Percentiles rank a stretch among this genome's conserved stretches.
These are phyloP conservation scores for Cadophora sp. DNA, from an alignment of 2,329 filamentous ascomycete species.

Conservation along the genomic window DNA sequence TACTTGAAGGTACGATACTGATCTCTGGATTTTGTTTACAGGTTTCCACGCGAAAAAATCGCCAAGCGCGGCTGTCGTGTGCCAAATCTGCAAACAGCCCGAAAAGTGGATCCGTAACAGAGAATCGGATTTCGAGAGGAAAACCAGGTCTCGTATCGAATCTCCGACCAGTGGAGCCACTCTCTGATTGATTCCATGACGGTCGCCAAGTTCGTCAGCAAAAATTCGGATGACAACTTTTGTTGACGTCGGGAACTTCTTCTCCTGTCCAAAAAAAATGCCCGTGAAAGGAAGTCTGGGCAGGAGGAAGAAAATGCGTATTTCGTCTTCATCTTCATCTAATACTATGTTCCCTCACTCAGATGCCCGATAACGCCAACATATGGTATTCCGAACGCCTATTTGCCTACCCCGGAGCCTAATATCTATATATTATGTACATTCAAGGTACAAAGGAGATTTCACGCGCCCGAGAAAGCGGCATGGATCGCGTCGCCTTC, in stretches of 20 bases:
- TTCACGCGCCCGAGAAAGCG: conserved; percentile 38
- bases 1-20: too few relatives aligned
- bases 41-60: too few relatives aligned
- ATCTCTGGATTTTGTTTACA: too few relatives aligned
- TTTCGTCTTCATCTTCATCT: background rate
- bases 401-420: background rate
- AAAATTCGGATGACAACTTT: background rate
- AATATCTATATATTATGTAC: background rate
- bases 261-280: background rate
- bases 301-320: background rate
- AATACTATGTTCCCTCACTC: background rate
- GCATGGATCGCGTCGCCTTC: conserved; percentile 64
- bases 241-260: background rate
- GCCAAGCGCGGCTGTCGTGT: background rate
- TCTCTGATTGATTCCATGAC: background rate
- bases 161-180: conserved; percentile 3
- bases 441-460: background rate
- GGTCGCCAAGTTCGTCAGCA: background rate
- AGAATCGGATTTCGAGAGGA: background rate
- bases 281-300: background rate
- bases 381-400: conserved; percentile 14
- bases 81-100: background rate
- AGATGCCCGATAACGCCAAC: background rate
- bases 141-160: background rate
- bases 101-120: background rate